Evolutionary conservation across 2,329 filamentous ascomycete genomes (phyloP), one percentile per base, ranked within the genome.

Genomic region (Diaporthe vexans): DNA sequence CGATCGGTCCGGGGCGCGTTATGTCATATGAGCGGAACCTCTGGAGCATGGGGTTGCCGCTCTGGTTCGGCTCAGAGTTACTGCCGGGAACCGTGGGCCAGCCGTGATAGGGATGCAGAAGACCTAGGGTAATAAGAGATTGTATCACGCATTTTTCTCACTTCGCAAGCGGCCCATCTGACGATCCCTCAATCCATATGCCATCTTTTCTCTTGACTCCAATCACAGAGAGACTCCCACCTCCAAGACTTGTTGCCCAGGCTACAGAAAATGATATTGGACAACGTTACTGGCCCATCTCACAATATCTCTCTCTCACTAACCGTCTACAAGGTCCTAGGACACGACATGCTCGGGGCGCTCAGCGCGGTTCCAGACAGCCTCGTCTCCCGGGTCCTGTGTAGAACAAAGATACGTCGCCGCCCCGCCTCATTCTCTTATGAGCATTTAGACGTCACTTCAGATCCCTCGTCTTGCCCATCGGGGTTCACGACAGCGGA

Each of bases 271-370:
- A 11, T 24, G 21, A 13, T 35, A 33, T 4, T 17, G 43, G 43
- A 24, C 11, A 19, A 35, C 26, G 15, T 15, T 17, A 35, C 7
- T 17, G 11, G 26, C 43, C 26, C 26, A 51, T 15, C 43, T 35
- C 46, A 26, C 46, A 19, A 26, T 29, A 40, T 68, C 33, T 17
- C 21, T 68, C 33, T 17, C 21, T n/a, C 6, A 54, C 33, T 15
- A 40, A 26, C 29, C 21, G 35, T 58, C 35, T n/a, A 15, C 40
- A 19, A n/a, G 40, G 33, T 54, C 13, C 48, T 68, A 48, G 54
- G 33, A 26, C 61, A 67, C 63, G 46, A 26, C 46, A 52, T 67
- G 46, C 29, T 37, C 43, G 43, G 61, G 43, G 43, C 29, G 58
- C 37, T 46, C 29, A 37, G 63, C 46, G n/a, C 46, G 29, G 43